Base-by-base conservation (phyloP, 768 basidiomycete genomes). In the Phylloporus scabripes region DNA sequence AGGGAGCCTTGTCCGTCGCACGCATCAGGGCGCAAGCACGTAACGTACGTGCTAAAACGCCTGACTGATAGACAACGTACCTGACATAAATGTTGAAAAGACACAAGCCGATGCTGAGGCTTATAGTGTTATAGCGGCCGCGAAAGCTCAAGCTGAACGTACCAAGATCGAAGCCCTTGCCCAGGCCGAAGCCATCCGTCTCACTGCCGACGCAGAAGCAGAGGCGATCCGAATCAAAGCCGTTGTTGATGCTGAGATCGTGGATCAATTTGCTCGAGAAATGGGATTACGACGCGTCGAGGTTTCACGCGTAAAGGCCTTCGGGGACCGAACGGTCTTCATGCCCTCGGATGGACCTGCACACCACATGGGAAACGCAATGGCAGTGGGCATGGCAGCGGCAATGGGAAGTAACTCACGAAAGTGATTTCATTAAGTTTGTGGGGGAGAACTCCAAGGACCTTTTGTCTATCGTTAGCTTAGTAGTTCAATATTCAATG, bases 51-150 rank as follows among this genome's bases (percentile, higher is more conserved):
- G 15, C 11, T 3, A 1, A 21, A 7, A 18, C 4, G 2, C 32
- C 31, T 40, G 24, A 2, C 18, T 28, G 31, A 17, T 12, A 40
- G 34, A 40, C 5, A 28, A 42, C 7, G 21, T 18, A 7, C 9
- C 44, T 65, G 7, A 65, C 45, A 44, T 6, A 45, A 12, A 3
- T 28, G 5, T 17, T 52, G 11, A 45, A 36, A 54, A 82, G 74
- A 78, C 87, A 0, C 71, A 82, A 65, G 82, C 88, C 14, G 88
- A 91, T 62, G 73, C 86, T 0, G 80, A 87, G 39, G 88, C 87
- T 0, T 91, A 90, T 62, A 71, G 76, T 45, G 73, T 85, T 49
- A 78, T 90, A 46, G 79, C 88, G 5, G 81, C 79, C 9, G 88
- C 88, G 5, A 81, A 82, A 60, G 87, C 87, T 3, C 78, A 80